Evolutionary conservation across 2,329 filamentous ascomycete genomes (phyloP).

Genomic region (Pseudogymnoascus destructans): DNA sequence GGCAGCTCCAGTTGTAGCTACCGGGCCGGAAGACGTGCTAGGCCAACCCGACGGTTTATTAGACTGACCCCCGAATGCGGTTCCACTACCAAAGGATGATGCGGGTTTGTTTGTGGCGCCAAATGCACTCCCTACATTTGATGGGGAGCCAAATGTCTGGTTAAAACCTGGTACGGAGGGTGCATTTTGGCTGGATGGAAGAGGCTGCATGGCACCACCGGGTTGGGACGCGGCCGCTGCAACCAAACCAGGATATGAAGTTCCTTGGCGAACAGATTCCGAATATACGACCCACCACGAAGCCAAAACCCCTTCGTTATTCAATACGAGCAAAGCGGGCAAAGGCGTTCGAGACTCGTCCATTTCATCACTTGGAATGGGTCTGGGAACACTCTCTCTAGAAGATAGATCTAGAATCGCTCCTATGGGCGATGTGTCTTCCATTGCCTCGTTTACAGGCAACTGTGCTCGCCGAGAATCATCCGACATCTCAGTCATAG

Average conservation of each 20-base stretch:
- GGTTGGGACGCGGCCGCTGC: conserved; percentile 30
- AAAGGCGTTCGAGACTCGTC: conserved; percentile 67
- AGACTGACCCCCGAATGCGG: conserved; percentile 30
- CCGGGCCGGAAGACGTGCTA: conserved; percentile 25
- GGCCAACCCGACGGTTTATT: conserved; percentile 31
- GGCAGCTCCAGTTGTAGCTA: conserved; percentile 12
- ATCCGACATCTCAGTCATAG: conserved; percentile 56
- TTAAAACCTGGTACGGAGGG: conserved; percentile 22
- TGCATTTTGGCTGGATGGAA: conserved; percentile 16
- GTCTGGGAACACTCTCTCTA: conserved; percentile 63
- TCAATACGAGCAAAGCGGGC: conserved; percentile 73
- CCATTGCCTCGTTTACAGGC: conserved; percentile 52
- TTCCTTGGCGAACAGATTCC: conserved; percentile 65
- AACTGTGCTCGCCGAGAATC: conserved; percentile 65
- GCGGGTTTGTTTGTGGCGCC: conserved; percentile 15
- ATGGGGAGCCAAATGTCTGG: conserved; percentile 11
- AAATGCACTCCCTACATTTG: not conserved
- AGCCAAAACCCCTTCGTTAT: conserved; percentile 73
- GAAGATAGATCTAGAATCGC: conserved; percentile 72
- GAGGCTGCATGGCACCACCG: conserved; percentile 15
- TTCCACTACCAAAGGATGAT: conserved; percentile 27
- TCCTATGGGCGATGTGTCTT: conserved; percentile 68
- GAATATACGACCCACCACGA: conserved; percentile 90
- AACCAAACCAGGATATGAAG: conserved; percentile 58
- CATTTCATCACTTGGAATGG: conserved; percentile 66